Conservation (phyloP, 2,329 filamentous ascomycete genomes). For the Alternaria arbusti region DNA sequence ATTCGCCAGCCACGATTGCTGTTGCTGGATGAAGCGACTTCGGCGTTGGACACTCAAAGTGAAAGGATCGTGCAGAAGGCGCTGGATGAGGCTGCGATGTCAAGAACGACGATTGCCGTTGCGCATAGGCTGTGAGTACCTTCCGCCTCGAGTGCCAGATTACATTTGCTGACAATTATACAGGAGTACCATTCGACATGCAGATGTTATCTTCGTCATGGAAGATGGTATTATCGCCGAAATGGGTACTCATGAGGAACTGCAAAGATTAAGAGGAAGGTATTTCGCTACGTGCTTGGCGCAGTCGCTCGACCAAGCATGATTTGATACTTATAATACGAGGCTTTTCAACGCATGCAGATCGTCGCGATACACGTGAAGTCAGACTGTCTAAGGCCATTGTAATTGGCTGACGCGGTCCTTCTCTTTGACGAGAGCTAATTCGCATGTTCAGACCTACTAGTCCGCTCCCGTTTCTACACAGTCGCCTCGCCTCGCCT, state of each 20-base stretch:
- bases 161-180: too few species aligned
- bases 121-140: constrained; percentile 56
- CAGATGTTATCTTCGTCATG: constrained; percentile 51
- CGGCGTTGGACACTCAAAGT: constrained; percentile 15
- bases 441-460: neutral
- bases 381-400: neutral
- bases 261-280: neutral
- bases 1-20: constrained; percentile 65
- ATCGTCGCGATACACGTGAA: neutral
- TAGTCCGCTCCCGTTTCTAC: neutral
- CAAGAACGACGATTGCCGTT: constrained; percentile 49
- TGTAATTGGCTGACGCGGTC: neutral
- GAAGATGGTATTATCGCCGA: constrained; percentile 48
- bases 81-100: constrained; percentile 62
- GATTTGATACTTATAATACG: neutral
- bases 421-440: neutral
- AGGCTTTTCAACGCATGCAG: neutral
- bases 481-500: neutral
- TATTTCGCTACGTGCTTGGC: neutral
- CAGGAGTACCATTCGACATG: constrained; percentile 44
- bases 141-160: too few species aligned
- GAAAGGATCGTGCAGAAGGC: constrained; percentile 25
- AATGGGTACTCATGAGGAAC: constrained; percentile 46
- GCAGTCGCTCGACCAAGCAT: neutral
- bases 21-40: constrained; percentile 65